Evolutionary conservation across 805 yeast species (phyloP), one percentile per base, ranked within the genome.

Genomic region (Yarrowia sp.): DNA sequence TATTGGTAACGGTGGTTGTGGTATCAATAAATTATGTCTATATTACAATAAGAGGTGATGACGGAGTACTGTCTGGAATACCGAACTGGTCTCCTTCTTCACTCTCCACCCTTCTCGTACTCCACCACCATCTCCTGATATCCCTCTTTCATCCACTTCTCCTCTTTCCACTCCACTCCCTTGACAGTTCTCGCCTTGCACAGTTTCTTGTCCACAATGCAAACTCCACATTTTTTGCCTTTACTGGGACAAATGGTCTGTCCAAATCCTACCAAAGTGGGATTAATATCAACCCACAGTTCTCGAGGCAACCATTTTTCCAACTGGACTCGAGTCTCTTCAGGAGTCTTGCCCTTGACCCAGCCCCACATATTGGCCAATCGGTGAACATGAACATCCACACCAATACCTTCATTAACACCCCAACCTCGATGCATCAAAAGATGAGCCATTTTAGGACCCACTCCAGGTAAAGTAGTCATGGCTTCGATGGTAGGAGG

Each of bases 371-470:
- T 82, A 65, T 84, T 85, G 0, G 92, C 85, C 66, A 92, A 77
- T 62, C 98, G 78, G 70, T 89, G 92, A 62, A 92, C 85, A 74
- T 92, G 98, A 2, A 90, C 92, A 73, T 92, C 98, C 11, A 92
- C 97, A 9, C 98, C 97, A n/a, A 92, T 90, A 0, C 98, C 98
- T 14, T 79, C 77, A 62, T 81, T 85, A 44, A 80, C 78, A 21
- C 78, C 77, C 97, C 97, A 92, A 0, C 95, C 96, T 43, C 84
- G 82, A 70, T 91, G 96, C 66, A 91, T 77, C 1, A 92, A 80
- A 41, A 92, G 76, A 72, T 83, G 88, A 0, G 96, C 96, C 98
- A 92, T 92, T 73, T 92, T 92, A 9, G 97, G 97, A 0, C 98
- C 98, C 2, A 92, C 96, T 0, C 98, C 98, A 0, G 97, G 97